Conservation (phyloP, 1,139 yeast genomes). For the Protomyces macrosporus region DNA sequence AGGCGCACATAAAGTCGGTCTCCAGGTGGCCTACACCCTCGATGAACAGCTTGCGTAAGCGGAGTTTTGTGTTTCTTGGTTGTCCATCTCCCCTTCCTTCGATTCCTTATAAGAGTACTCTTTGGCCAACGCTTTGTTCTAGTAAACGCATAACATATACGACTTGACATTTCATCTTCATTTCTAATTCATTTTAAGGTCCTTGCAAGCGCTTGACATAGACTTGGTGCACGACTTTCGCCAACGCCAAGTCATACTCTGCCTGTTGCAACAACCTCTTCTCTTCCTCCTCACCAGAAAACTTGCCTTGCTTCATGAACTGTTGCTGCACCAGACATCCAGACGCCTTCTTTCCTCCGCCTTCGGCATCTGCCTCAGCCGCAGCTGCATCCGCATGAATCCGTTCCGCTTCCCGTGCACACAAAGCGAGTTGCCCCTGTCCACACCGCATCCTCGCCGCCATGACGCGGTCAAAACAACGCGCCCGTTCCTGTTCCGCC, state of each 20-base stretch:
- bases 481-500: background rate
- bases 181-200: background rate
- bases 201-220: background rate
- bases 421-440: background rate
- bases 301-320: too few relatives aligned
- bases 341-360: too few relatives aligned
- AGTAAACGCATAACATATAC: too few relatives aligned
- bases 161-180: too few relatives aligned
- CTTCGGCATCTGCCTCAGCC: background rate
- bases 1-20: constrained; percentile 56
- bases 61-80: too few relatives aligned
- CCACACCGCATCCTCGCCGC: background rate
- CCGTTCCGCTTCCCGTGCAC: background rate
- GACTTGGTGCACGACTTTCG: background rate
- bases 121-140: too few relatives aligned
- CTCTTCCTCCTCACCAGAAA: background rate
- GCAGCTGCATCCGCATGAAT: background rate
- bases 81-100: too few relatives aligned
- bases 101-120: too few relatives aligned
- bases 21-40: constrained; percentile 63
- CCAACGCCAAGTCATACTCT: background rate
- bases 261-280: background rate
- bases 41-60: constrained; percentile 10
- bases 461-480: background rate
- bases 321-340: background rate